Percentiles rank a stretch among this genome's conserved stretches.
These are phyloP conservation scores for Aspergillus alliaceus DNA, from an alignment of 2,329 filamentous ascomycete species.

Conservation along the genomic window DNA sequence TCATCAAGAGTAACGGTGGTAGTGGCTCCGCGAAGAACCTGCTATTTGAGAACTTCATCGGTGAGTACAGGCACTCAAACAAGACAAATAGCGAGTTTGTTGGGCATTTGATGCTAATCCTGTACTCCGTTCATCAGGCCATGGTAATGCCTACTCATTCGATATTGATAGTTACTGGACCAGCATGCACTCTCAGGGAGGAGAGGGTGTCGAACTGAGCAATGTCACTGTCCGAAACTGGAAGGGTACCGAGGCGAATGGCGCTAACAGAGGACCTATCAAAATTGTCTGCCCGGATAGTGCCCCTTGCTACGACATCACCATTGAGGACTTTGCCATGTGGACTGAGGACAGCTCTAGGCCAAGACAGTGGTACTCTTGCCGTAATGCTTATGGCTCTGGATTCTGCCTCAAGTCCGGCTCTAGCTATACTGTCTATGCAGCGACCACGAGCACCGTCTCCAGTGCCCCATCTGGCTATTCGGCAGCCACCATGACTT, in stretches of 20 bases:
- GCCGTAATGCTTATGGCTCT: slow-evolving; percentile 51
- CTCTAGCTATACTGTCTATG: slow-evolving; percentile 16
- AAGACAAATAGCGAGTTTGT: background rate
- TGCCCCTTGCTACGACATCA: slow-evolving; percentile 55
- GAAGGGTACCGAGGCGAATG: slow-evolving; percentile 54
- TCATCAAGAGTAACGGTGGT: slow-evolving; percentile 63
- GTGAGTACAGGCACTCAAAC: slow-evolving; percentile 6
- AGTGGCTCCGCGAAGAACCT: slow-evolving; percentile 52
- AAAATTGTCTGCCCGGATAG: slow-evolving; percentile 53
- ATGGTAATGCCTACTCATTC: slow-evolving; percentile 58
- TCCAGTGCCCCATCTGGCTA: slow-evolving; percentile 25
- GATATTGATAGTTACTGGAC: slow-evolving; percentile 58
- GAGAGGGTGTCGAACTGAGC: slow-evolving; percentile 53
- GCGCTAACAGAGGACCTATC: slow-evolving; percentile 53
- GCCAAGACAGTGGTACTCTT: slow-evolving; percentile 39
- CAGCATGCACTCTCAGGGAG: slow-evolving; percentile 41
- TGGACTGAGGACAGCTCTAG: slow-evolving; percentile 24
- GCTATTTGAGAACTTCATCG: slow-evolving; percentile 57
- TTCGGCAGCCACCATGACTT: slow-evolving; percentile 26
- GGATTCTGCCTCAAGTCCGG: slow-evolving; percentile 48
- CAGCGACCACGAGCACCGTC: slow-evolving; percentile 19
- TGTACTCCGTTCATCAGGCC: slow-evolving; percentile 36
- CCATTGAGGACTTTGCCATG: slow-evolving; percentile 54
- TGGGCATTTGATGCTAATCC: background rate
- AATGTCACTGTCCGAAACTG: slow-evolving; percentile 57